Percentiles rank a stretch among this genome's conserved stretches.
Conservation (phyloP, 495 filamentous ascomycete genomes). For the Cercophora scortea region DNA sequence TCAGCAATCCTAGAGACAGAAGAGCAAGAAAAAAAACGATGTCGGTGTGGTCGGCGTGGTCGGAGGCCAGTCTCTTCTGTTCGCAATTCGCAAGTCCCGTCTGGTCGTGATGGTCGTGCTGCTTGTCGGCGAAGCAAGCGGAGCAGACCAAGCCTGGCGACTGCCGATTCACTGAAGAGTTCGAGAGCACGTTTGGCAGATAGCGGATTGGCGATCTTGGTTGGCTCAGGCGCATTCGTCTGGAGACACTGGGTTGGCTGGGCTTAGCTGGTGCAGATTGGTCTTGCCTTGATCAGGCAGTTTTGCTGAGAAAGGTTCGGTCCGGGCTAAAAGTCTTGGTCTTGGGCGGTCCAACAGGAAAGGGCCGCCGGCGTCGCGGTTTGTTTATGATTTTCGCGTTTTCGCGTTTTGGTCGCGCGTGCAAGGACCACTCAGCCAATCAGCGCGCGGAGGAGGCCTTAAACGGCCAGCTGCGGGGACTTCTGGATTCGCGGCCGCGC, state of each 20-base stretch:
- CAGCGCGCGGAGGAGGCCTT: too few relatives aligned
- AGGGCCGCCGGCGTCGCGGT: constrained; percentile 3
- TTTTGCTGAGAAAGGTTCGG: too few relatives aligned
- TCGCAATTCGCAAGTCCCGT: background rate
- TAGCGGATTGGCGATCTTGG: background rate
- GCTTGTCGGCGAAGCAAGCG: background rate
- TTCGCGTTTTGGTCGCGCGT: background rate
- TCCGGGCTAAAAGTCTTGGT: too few relatives aligned
- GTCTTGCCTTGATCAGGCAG: too few relatives aligned
- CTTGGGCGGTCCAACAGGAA: constrained; percentile 14
- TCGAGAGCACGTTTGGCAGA: background rate
- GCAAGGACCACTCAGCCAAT: background rate
- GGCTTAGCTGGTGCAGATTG: too few relatives aligned
- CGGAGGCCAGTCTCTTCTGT: background rate
- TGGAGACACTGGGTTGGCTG: background rate
- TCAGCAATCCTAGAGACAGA: too few relatives aligned
- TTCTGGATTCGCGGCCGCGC: too few relatives aligned
- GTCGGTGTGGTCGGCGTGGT: background rate
- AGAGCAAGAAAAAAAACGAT: background rate
- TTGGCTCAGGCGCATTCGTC: background rate
- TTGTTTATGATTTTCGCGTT: constrained; percentile 5
- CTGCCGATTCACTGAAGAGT: background rate
- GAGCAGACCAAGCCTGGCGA: background rate
- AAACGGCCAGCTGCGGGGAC: too few relatives aligned
- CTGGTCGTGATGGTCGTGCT: background rate